Evolutionary conservation across 331 rosid species (phyloP).

Genomic region (Quercus phellos): DNA sequence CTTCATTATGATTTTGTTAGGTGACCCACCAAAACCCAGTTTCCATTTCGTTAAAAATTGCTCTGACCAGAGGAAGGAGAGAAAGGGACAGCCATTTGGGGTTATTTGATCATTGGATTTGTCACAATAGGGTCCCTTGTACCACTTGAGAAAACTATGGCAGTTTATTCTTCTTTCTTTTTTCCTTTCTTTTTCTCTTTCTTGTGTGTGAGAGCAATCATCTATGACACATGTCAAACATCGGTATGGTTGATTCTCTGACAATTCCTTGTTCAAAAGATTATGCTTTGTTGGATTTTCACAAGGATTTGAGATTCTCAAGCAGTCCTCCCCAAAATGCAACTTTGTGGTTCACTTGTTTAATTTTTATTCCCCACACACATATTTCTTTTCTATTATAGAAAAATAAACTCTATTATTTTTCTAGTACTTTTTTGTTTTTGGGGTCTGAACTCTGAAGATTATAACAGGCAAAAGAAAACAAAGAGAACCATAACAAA

Average conservation of each 20-base stretch:
- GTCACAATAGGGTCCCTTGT: slow-evolving; percentile 6
- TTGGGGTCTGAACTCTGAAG: background rate
- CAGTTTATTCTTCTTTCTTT: background rate
- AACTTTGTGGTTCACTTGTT: slow-evolving; percentile 11
- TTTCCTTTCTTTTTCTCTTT: background rate
- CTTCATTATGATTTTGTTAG: slow-evolving; percentile 34
- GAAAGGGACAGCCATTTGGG: slow-evolving; percentile 35
- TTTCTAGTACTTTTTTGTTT: background rate
- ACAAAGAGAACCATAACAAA: background rate
- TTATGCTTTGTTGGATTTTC: slow-evolving; percentile 28
- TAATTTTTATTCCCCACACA: background rate
- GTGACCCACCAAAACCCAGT: slow-evolving; percentile 42
- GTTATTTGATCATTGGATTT: slow-evolving; percentile 30
- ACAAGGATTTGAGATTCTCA: slow-evolving; percentile 33
- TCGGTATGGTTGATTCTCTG: slow-evolving; percentile 25
- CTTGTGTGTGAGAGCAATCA: background rate
- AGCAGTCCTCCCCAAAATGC: slow-evolving; percentile 17
- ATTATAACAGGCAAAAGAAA: background rate
- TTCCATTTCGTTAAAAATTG: slow-evolving; percentile 19
- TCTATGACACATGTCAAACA: slow-evolving; percentile 12
- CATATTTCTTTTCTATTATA: background rate
- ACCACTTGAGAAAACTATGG: background rate
- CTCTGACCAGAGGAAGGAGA: slow-evolving; percentile 17
- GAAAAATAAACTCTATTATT: too few relatives aligned
- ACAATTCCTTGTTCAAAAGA: slow-evolving; percentile 31